These are phyloP conservation scores for Stephanodiscus minutulus DNA, from an alignment of 108 stramenopile species.

Conservation along the genomic window DNA sequence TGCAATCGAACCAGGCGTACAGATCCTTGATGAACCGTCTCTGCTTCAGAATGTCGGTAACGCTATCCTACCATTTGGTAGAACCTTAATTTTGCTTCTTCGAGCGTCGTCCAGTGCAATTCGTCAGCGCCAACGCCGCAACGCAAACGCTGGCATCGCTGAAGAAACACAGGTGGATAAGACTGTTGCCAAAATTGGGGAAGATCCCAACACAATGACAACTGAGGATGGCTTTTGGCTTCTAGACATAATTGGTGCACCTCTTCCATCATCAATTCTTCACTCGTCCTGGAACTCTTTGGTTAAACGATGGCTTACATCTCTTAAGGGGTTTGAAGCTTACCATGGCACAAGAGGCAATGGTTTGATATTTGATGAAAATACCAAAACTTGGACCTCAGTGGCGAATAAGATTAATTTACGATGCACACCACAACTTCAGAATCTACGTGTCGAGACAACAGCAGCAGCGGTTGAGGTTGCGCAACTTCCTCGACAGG, in stretches of 20 bases:
- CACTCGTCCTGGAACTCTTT: slow-evolving; percentile 51
- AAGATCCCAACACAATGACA: slow-evolving; percentile 59
- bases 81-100: slow-evolving; percentile 75
- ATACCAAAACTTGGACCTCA: slow-evolving; percentile 29
- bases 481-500: slow-evolving; percentile 23
- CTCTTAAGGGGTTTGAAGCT: slow-evolving; percentile 56
- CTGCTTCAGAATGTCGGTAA: slow-evolving; percentile 64
- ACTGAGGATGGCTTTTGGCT: slow-evolving; percentile 77
- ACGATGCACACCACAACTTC: slow-evolving; percentile 8
- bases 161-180: slow-evolving; percentile 34
- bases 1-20: slow-evolving; percentile 13
- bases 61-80: slow-evolving; percentile 78
- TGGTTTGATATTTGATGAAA: slow-evolving; percentile 45
- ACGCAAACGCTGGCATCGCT: not conserved
- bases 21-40: slow-evolving; percentile 26
- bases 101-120: slow-evolving; percentile 64
- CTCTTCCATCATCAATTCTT: slow-evolving; percentile 67
- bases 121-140: slow-evolving; percentile 53
- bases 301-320: slow-evolving; percentile 67
- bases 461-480: slow-evolving; percentile 47
- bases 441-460: slow-evolving; percentile 47
- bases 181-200: slow-evolving; percentile 49
- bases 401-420: slow-evolving; percentile 1
- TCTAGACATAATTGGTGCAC: slow-evolving; percentile 68
- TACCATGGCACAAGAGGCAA: slow-evolving; percentile 80